phyloP scores from a whole-genome alignment of 495 filamentous ascomycete genomes.

The Aspergillus incahuasiensis region DNA sequence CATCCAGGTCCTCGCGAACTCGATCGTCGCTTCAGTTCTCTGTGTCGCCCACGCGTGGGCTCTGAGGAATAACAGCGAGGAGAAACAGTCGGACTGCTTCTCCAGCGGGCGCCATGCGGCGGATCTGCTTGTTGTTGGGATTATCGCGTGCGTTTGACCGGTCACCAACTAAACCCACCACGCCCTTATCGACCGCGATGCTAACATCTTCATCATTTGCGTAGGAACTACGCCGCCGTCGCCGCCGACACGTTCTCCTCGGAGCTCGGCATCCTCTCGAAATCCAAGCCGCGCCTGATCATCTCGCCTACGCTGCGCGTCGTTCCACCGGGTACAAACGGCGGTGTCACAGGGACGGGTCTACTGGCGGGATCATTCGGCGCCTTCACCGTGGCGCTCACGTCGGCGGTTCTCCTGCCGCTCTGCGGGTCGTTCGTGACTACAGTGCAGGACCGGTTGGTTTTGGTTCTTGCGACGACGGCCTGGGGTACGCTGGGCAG shows the following conservation, averaged over 20 bases:
- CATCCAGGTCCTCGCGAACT: conserved; percentile 90
- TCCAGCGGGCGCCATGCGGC: conserved; percentile 29
- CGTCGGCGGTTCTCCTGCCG: conserved; percentile 62
- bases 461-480: conserved; percentile 57
- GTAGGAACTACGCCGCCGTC: conserved; percentile 79
- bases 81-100: conserved; percentile 28
- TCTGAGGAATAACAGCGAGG: conserved; percentile 29
- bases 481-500: conserved; percentile 72
- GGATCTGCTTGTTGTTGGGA: conserved; percentile 53
- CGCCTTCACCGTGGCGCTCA: conserved; percentile 63
- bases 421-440: conserved; percentile 55
- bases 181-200: too few species aligned
- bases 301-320: conserved; percentile 68
- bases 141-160: conserved; percentile 47
- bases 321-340: conserved; percentile 90
- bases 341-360: conserved; percentile 74
- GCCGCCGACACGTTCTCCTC: conserved; percentile 93
- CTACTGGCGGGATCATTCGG: conserved; percentile 70
- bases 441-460: conserved; percentile 41
- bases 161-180: too few species aligned
- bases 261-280: conserved; percentile 87
- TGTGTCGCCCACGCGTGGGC: conserved; percentile 66
- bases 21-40: conserved; percentile 68
- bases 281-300: conserved; percentile 72
- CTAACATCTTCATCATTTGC: background rate